Evolutionary conservation across 2,329 filamentous ascomycete species (phyloP), one percentile per base, ranked within the genome.

Genomic region (Talaromyces pinophilus): DNA sequence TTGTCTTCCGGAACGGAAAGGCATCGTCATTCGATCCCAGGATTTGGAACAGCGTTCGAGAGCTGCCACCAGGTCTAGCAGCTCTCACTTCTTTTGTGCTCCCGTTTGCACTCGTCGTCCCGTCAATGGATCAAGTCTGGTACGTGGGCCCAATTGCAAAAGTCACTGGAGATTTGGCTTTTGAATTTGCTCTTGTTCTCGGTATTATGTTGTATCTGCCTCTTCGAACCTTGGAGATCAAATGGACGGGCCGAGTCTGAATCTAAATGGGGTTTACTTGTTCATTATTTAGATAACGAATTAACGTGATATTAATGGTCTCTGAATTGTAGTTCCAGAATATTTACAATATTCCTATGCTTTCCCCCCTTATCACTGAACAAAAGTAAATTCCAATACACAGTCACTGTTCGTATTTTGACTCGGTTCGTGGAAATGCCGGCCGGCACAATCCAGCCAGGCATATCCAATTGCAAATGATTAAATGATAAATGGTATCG

Each of bases 51-150:
- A 80, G 85, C 64, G 82, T 84, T 0, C 72, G 77, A 0, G 84
- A 83, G 62, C 82, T 92, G 0, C 89, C 90, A 0, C 82, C 85
- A 0, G 87, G 89, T 10, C 81, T 89, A 60, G 88, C 90, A 0
- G 89, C 90, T 5, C 70, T 87, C 10, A 69, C 82, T 1, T 87
- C 89, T 0, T 92, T 92, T 76, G 81, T 81, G 71, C 84, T 85
- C 64, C 90, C 90, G 60, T 78, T 90, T 44, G 82, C 83, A 13
- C 90, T 90, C 13, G 88, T 90, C 71, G 83, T 90, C 1, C 80
- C 86, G 6, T 90, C 90, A 6, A 92, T 92, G 88, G 85, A 84
- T n/a, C 90, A 92, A 76, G 76, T 81, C 0, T 92, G 89, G 88
- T 90, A 81, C 69, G 85, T 85, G 0, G 90, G 90, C 0, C 89